Evolutionary conservation across 2,329 filamentous ascomycete species (phyloP), one percentile per base, ranked within the genome.

Genomic region (Scedosporium boydii): DNA sequence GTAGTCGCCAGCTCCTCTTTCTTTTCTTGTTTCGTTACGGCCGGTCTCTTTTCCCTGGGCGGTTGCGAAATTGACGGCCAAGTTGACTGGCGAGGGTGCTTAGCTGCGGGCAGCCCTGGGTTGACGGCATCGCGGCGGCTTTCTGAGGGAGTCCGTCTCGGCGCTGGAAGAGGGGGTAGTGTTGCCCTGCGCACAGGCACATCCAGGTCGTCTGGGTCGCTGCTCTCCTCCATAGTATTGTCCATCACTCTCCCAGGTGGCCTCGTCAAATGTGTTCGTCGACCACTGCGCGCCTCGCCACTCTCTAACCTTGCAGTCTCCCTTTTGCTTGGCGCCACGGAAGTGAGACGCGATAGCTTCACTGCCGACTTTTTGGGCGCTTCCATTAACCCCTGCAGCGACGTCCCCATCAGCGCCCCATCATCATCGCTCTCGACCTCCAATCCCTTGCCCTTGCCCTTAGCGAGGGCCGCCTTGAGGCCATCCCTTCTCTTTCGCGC

Each of bases 301-400:
- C 26, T 29, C 44, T 14, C n/a, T 10, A 51, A 2, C 4, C 53
- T 14, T 10, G 51, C 23, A 14, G 38, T n/a, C 1, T 51, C 51
- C 53, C 56, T 62, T 1, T 38, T 62, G 38, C 53, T 46, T 2
- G 51, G 60, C 6, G 7, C 51, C 3, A 44, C 51, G 16, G 51
- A 58, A 14, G 60, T 26, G n/a, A 62, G 34, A n/a, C 51, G 38
- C 23, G 60, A 57, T 4, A 62, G 53, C 9, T 23, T 34, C 51
- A 46, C n/a, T 4, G 6, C 21, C 7, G 60, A 58, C 3, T 12
- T 42, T 38, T 48, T 34, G 4, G 60, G 53, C 21, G 14, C 38
- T 29, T 62, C 61, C 77, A 80, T 78, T 16, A 80, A 67, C 0
- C 73, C 73, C 63, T 77, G 74, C 14, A 80, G 66, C 1, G 72